These are phyloP conservation scores for Trichosanthes cucumerina DNA, from an alignment of 306 rosid species.

Conservation along the genomic window DNA sequence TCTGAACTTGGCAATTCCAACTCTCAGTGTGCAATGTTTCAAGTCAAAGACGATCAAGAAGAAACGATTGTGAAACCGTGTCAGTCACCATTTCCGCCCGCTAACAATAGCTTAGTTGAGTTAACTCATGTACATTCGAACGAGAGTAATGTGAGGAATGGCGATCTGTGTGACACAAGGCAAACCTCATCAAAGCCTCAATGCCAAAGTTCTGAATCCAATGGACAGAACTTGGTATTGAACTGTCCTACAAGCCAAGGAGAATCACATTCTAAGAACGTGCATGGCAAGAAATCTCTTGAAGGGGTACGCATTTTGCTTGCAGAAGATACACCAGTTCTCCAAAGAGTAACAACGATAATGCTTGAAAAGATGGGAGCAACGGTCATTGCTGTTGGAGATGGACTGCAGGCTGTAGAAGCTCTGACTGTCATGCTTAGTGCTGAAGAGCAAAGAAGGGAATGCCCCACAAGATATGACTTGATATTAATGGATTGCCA, in stretches of 20 bases:
- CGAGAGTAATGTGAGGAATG: slow-evolving; percentile 26
- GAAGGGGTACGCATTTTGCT: slow-evolving; percentile 76
- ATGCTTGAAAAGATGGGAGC: slow-evolving; percentile 99
- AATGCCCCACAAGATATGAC: slow-evolving; percentile 42
- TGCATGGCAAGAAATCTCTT: slow-evolving; percentile 49
- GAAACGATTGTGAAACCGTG: slow-evolving; percentile 21
- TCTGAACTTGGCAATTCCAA: slow-evolving; percentile 33
- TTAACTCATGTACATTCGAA: slow-evolving; percentile 29
- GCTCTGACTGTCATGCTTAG: slow-evolving; percentile 42
- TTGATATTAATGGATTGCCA: slow-evolving; percentile 98
- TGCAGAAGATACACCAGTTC: slow-evolving; percentile 93
- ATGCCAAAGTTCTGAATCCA: slow-evolving; percentile 20
- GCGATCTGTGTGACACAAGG: not conserved
- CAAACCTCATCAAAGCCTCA: slow-evolving; percentile 22
- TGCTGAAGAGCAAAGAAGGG: slow-evolving; percentile 36
- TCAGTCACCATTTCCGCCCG: slow-evolving; percentile 27
- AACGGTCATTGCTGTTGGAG: slow-evolving; percentile 67
- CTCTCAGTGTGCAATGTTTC: slow-evolving; percentile 15
- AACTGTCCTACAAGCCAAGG: slow-evolving; percentile 17
- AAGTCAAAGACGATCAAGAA: slow-evolving; percentile 27
- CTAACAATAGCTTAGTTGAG: slow-evolving; percentile 42
- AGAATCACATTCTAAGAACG: slow-evolving; percentile 25
- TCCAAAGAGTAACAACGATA: slow-evolving; percentile 90
- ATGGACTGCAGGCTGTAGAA: slow-evolving; percentile 90
- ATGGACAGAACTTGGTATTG: slow-evolving; percentile 19